Base-by-base conservation (phyloP, 2,329 filamentous ascomycete species). In the Exophiala lecanii-corni region DNA sequence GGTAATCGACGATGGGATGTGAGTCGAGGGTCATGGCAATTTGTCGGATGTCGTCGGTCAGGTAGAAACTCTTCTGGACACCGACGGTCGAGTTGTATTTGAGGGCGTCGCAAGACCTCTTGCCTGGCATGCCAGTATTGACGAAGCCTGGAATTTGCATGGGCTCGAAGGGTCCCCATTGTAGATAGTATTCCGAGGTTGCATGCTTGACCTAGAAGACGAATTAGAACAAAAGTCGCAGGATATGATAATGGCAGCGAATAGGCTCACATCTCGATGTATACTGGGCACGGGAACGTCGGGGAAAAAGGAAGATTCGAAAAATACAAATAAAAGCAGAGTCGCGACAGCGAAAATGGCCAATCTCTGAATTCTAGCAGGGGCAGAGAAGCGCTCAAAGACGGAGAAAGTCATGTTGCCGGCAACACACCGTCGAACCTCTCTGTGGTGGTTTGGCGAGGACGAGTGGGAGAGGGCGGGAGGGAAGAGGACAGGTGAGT, bases 61-160 rank as follows among this genome's bases (percentile, higher is more conserved):
- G 59, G 60, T 35, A 59, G 39, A 9, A 56, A 55, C 13, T 49
- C 45, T 50, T 43, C 32, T 53, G 50, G 33, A 55, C 52, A 15
- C 47, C 47, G 9, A 56, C 40, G 4, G 25, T 49, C 26, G 45
- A 47, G 17, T 45, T 47, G 30, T 51, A 49, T 37, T 39, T 49
- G n/a, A 51, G 35, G 10, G 39, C 38, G 5, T 55, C 46, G 35
- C 54, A 56, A 4, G 43, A 43, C 31, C 41, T 39, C 36, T 50
- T 50, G 7, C 50, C 50, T 10, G 50, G 47, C 25, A 49, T 30
- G 32, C 50, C 50, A 9, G 41, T 50, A 18, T 53, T 53, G 19
- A 47, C 43, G 31, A 47, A 53, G 4, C 50, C 50, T 3, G 50
- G 36, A 10, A 53, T 43, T 5, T 33, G 21, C 36, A 53, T 45